Percentiles rank a stretch among this genome's conserved stretches.
Conservation (phyloP, 2,329 filamentous ascomycete species). For the Tolypocladium nubicola region DNA sequence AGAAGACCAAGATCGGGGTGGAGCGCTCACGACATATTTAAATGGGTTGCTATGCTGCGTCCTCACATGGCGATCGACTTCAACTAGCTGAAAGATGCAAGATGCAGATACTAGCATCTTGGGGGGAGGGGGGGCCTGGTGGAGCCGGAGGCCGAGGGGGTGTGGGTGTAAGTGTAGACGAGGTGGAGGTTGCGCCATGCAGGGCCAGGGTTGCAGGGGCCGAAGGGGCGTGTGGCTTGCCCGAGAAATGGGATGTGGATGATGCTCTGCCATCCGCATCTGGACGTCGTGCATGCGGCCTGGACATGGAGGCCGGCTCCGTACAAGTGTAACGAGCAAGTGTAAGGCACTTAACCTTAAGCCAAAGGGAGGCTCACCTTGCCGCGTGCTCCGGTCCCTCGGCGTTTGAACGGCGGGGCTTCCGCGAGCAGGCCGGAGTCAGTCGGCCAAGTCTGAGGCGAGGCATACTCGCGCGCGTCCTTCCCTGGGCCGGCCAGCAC, state of each 20-base stretch:
- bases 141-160: not conserved
- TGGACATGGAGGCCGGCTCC: too few species aligned
- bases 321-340: not conserved
- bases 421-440: too few species aligned
- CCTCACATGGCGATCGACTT: not conserved
- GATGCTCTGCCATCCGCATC: not conserved
- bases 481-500: not conserved
- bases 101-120: not conserved
- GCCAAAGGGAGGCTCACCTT: not conserved
- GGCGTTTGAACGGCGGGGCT: not conserved
- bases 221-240: not conserved
- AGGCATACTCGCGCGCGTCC: too few species aligned
- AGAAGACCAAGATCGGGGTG: constrained; percentile 1
- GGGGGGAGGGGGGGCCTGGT: not conserved
- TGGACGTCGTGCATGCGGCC: not conserved
- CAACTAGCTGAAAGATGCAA: not conserved
- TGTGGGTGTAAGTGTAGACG: not conserved
- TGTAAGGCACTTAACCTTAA: not conserved
- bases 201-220: not conserved
- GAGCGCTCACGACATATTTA: constrained; percentile 2
- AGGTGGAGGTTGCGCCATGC: not conserved
- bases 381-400: not conserved
- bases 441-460: not conserved
- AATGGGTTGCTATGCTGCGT: not conserved
- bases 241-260: not conserved